Evolutionary conservation across 352 stramenopile species (phyloP).

Genomic region (Globisporangium nunn): DNA sequence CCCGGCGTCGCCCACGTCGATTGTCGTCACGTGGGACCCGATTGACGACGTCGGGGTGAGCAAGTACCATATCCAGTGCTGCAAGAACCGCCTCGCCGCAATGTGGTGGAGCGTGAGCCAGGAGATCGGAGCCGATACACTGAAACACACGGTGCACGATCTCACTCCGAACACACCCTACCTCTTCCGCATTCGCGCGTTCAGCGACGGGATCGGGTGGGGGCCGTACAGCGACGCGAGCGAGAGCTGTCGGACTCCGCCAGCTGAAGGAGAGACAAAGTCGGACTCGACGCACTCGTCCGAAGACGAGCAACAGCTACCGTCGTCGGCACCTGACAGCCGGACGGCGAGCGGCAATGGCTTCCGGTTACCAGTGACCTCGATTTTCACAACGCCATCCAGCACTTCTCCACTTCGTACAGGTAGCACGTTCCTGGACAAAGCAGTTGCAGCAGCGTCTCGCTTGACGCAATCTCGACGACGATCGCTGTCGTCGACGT

Average conservation of each 20-base stretch:
- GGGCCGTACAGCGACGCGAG: slow-evolving; percentile 70
- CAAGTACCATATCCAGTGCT: slow-evolving; percentile 81
- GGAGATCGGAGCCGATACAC: slow-evolving; percentile 47
- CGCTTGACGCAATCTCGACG: slow-evolving; percentile 26
- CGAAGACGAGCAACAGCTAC: slow-evolving; percentile 4
- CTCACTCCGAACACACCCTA: slow-evolving; percentile 59
- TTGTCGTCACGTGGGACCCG: slow-evolving; percentile 72
- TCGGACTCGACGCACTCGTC: not conserved
- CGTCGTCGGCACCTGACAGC: slow-evolving; percentile 2
- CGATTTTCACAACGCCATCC: slow-evolving; percentile 7
- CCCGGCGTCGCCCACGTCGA: slow-evolving; percentile 41
- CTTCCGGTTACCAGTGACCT: slow-evolving; percentile 12
- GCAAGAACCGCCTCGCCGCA: slow-evolving; percentile 66
- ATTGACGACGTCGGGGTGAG: slow-evolving; percentile 43
- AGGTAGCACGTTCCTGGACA: slow-evolving; percentile 65
- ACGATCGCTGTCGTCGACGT: slow-evolving; percentile 26
- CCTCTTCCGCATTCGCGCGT: slow-evolving; percentile 63
- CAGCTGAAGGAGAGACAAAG: slow-evolving; percentile 6
- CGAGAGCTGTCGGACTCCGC: slow-evolving; percentile 46
- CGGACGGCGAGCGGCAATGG: slow-evolving; percentile 13
- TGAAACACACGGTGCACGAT: slow-evolving; percentile 47
- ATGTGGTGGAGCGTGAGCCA: slow-evolving; percentile 79
- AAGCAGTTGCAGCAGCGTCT: slow-evolving; percentile 56
- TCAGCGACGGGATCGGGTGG: slow-evolving; percentile 47
- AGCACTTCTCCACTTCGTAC: slow-evolving; percentile 31